A percentile compares a stretch with the other conserved stretches of the same genome.
phyloP scores from a whole-genome alignment of 345 rosid species.

The Carallia pectinifolia region DNA sequence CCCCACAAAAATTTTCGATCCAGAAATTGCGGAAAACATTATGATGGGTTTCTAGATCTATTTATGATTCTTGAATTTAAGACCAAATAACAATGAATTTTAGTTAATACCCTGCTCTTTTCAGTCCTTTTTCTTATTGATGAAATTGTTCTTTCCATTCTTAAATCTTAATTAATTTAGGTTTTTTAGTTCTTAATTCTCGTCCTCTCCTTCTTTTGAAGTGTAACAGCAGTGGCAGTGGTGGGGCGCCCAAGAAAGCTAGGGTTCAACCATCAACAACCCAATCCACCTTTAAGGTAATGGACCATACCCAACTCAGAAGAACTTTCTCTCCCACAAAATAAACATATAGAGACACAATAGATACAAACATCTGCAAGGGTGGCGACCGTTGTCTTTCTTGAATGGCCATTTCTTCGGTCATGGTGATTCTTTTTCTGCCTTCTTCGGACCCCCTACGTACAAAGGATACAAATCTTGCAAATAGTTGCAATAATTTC shows the following conservation, averaged over 20 bases:
- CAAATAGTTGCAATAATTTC: background rate
- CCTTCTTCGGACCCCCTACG: background rate
- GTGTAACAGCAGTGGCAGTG: constrained; percentile 74
- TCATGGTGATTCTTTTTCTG: constrained; percentile 14
- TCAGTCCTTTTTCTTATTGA: too few relatives aligned
- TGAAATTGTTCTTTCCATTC: too few relatives aligned
- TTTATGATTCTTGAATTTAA: background rate
- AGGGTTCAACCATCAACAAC: constrained; percentile 53
- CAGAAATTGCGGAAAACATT: background rate
- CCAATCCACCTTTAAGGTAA: constrained; percentile 34
- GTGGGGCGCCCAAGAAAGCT: constrained; percentile 85
- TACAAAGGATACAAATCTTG: constrained; percentile 1
- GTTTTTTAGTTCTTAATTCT: background rate
- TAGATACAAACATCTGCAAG: constrained; percentile 17
- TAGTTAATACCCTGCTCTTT: too few relatives aligned
- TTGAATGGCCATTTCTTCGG: constrained; percentile 23
- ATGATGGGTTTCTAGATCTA: constrained; percentile 12
- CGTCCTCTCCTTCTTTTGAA: constrained; percentile 17
- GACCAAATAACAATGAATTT: too few relatives aligned
- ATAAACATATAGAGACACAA: constrained; percentile 17
- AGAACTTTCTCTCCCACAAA: background rate
- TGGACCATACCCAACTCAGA: background rate
- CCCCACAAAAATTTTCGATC: too few relatives aligned
- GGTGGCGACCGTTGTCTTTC: constrained; percentile 21
- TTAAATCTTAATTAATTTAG: too few relatives aligned